Evolutionary conservation across 495 filamentous ascomycete species (phyloP), one percentile per base, ranked within the genome.

Genomic region (Penicillium coprophilum): DNA sequence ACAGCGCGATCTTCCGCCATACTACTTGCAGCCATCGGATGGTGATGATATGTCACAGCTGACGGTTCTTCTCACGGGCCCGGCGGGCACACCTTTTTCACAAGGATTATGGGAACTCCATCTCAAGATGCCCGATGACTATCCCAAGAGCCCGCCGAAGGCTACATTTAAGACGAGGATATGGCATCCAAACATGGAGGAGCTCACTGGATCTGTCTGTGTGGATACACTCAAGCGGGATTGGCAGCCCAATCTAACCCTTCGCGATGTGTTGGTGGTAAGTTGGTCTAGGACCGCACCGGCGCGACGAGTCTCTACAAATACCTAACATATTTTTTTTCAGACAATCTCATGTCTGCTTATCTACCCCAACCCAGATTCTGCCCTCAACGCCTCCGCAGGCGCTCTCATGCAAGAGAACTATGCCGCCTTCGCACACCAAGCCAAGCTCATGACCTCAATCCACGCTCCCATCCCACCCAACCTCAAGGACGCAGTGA

Each of bases 121-220:
- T 46, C 70, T 90, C 28, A 79, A 80, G 39, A 85, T 90, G 51
- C 87, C 87, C 1, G 70, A 77, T 2, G 82, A 80, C 45, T 90
- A 89, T 58, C 87, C 87, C 6, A 73, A 75, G 23, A 80, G 75
- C 19, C 85, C 87, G 30, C 87, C 87, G 7, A 89, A 83, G 52
- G 87, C 86, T 6, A 76, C 75, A 19, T 90, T 90, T 62, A 79
- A 77, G 46, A 89, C 87, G 9, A 77, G 80, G 31, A 86, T 90
- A 24, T 90, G 85, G 79, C 87, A 90, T 57, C 87, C 87, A 0
- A 90, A 90, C 60, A 82, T 90, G 51, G 87, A 89, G 57, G 83
- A 86, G 58, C 71, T 71, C 23, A 82, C 81, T 3, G 87, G 87
- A 0, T 80, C 80, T 17, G 83, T 90, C 9, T 90, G 87, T 56